A percentile compares a stretch with the other conserved stretches of the same genome.
Conservation (phyloP, 2,329 filamentous ascomycete genomes). For the Didymella exigua region DNA sequence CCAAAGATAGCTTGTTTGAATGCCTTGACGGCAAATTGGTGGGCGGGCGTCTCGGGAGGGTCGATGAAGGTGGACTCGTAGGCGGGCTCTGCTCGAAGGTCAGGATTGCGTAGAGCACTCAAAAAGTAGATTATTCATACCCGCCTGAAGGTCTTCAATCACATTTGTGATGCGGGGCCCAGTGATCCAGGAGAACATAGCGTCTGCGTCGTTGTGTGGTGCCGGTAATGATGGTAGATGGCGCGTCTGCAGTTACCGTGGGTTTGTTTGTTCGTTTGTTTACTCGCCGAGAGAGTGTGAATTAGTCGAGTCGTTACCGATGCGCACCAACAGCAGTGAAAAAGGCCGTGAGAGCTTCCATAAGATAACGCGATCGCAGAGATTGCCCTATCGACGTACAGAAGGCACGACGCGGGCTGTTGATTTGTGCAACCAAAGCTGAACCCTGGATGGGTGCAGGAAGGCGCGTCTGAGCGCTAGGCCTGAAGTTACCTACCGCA, state of each 20-base stretch:
- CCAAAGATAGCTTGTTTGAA: constrained; percentile 70
- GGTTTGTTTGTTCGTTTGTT: constrained; percentile 46
- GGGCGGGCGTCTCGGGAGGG: constrained; percentile 67
- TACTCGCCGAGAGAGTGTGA: constrained; percentile 31
- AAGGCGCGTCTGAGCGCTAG: constrained; percentile 32
- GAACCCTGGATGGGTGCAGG: constrained; percentile 10
- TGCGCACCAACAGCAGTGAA: not conserved
- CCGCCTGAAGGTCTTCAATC: constrained; percentile 45
- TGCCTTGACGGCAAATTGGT: constrained; percentile 69
- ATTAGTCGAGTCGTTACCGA: constrained; percentile 5
- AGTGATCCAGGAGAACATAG: constrained; percentile 50
- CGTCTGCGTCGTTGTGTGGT: not conserved
- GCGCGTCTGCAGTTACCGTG: constrained; percentile 12
- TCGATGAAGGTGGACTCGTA: constrained; percentile 56
- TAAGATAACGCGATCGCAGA: constrained; percentile 4
- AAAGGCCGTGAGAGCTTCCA: constrained; percentile 5
- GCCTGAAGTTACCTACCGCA: constrained; percentile 6
- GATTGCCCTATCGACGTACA: not conserved
- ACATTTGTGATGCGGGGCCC: constrained; percentile 47
- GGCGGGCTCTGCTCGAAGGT: constrained; percentile 33
- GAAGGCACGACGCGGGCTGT: constrained; percentile 19
- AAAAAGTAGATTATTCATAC: constrained; percentile 20
- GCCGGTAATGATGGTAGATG: constrained; percentile 6
- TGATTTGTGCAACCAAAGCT: constrained; percentile 18
- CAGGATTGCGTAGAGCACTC: constrained; percentile 8